Evolutionary conservation across 2,329 filamentous ascomycete species (phyloP).

Genomic region (Phoma herbarum): DNA sequence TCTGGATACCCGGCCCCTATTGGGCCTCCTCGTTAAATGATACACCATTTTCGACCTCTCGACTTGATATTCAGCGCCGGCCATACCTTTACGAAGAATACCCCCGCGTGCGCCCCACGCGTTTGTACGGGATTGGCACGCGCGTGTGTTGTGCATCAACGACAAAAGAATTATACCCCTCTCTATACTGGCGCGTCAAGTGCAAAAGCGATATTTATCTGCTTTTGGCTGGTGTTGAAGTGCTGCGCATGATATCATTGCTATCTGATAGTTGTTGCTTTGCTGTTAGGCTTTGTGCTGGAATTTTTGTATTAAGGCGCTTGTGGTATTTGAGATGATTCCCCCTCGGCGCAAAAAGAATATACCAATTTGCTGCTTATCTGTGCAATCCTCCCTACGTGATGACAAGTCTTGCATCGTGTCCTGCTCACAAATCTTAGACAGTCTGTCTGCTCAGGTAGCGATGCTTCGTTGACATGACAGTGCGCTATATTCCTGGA

Average conservation of each 20-base stretch:
- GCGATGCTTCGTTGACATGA: background rate
- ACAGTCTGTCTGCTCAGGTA: background rate
- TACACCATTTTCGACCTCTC: conserved; percentile 46
- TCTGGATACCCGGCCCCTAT: conserved; percentile 95
- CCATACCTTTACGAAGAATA: conserved; percentile 48
- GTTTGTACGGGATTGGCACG: conserved; percentile 32
- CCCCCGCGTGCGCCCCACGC: conserved; percentile 35
- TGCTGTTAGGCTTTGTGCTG: conserved; percentile 29
- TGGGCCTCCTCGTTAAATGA: conserved; percentile 84
- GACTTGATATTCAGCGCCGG: conserved; percentile 46
- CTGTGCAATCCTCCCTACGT: background rate
- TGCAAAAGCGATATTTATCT: conserved; percentile 43
- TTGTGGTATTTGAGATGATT: conserved; percentile 45
- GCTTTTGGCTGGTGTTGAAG: conserved; percentile 37
- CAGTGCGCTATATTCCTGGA: background rate
- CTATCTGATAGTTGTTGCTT: conserved; percentile 25
- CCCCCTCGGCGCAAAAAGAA: conserved; percentile 53
- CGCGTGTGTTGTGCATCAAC: conserved; percentile 35
- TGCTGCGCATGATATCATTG: conserved; percentile 32
- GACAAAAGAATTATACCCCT: conserved; percentile 55
- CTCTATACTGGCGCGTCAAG: conserved; percentile 43
- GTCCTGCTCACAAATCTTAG: background rate
- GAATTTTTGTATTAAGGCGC: conserved; percentile 35
- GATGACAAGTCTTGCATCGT: background rate
- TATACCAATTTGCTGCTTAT: conserved; percentile 53